phyloP scores from a whole-genome alignment of 177 flowering plant species.

The Tripterygium wilfordii region DNA sequence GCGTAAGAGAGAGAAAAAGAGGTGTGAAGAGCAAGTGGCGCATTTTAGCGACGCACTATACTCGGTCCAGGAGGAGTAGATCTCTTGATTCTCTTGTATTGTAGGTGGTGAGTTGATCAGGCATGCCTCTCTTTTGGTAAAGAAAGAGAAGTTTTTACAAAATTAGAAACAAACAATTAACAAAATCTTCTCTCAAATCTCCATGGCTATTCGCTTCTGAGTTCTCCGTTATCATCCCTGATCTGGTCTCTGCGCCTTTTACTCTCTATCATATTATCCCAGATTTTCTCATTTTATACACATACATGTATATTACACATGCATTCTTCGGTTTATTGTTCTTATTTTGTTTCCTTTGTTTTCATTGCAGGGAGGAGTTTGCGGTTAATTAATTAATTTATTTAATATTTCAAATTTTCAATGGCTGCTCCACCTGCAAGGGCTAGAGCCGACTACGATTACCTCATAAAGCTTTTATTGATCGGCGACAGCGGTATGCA shows the following conservation, averaged over 20 bases:
- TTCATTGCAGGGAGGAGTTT: background rate
- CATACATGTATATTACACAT: too few relatives aligned
- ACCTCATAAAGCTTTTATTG: conserved; percentile 69
- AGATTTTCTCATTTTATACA: too few relatives aligned
- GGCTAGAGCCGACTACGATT: conserved; percentile 76
- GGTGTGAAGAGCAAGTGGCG: background rate
- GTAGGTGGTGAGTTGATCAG: background rate
- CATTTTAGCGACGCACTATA: conserved; percentile 7
- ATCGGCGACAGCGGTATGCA: conserved; percentile 75
- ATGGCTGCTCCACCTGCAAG: conserved; percentile 88
- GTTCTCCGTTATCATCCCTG: too few relatives aligned
- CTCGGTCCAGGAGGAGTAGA: conserved; percentile 2
- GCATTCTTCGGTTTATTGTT: background rate
- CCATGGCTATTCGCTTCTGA: too few relatives aligned
- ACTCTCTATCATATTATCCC: too few relatives aligned
- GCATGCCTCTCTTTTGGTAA: background rate
- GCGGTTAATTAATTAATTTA: background rate
- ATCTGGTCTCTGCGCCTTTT: too few relatives aligned
- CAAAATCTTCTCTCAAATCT: conserved; percentile 1
- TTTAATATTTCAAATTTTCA: background rate
- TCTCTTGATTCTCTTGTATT: too few relatives aligned
- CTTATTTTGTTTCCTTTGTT: conserved; percentile 1
- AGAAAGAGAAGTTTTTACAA: too few relatives aligned
- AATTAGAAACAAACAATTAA: too few relatives aligned
- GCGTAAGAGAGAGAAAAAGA: background rate